phyloP scores from a whole-genome alignment of 306 rosid genomes.

The Morella rubra region DNA sequence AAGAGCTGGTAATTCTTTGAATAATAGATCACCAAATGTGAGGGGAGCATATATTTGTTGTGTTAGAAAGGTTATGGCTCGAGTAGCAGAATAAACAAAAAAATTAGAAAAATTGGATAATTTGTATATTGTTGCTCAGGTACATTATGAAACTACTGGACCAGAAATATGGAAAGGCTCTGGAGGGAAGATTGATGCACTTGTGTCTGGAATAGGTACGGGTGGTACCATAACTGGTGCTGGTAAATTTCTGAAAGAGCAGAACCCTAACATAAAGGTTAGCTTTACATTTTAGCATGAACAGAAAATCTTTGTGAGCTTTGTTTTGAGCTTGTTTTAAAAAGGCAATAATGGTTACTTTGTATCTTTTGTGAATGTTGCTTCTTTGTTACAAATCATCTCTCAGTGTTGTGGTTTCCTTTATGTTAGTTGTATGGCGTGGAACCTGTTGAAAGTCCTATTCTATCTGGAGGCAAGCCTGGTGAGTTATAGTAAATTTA shows the following conservation, averaged over 20 bases:
- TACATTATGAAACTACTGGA: constrained; percentile 86
- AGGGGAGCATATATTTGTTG: background rate
- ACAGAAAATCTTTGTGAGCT: background rate
- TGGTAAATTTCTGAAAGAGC: constrained; percentile 79
- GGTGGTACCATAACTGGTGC: constrained; percentile 85
- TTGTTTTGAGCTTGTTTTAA: constrained; percentile 9
- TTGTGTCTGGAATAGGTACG: constrained; percentile 77
- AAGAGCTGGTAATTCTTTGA: background rate
- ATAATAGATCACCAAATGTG: background rate
- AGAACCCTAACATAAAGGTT: constrained; percentile 68
- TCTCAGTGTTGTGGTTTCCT: constrained; percentile 14
- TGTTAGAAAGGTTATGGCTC: background rate
- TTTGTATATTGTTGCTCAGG: constrained; percentile 33
- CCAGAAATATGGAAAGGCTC: constrained; percentile 87
- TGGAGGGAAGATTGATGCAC: constrained; percentile 58
- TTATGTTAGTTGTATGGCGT: constrained; percentile 63
- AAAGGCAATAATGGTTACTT: background rate
- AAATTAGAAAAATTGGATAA: constrained; percentile 15
- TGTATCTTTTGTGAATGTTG: constrained; percentile 7
- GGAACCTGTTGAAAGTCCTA: constrained; percentile 79
- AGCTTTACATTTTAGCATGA: constrained; percentile 10
- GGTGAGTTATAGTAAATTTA: constrained; percentile 42
- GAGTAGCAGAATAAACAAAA: background rate
- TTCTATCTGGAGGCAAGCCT: constrained; percentile 85
- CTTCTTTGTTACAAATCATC: constrained; percentile 1